Conservation (phyloP, 176 grass and related monocot genomes). For the Areca catechu region DNA sequence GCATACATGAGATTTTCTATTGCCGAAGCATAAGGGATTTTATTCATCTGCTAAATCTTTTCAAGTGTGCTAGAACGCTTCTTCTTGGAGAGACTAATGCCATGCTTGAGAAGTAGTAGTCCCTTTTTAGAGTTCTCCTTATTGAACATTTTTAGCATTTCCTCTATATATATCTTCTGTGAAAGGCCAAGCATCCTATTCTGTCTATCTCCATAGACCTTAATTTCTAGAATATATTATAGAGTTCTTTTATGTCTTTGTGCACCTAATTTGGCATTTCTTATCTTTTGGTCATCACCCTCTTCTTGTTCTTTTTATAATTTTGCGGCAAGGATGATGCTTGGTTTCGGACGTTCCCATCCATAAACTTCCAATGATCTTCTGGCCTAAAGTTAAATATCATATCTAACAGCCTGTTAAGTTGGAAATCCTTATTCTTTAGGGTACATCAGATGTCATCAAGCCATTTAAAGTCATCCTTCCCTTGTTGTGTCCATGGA, state of each 20-base stretch:
- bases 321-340: neutral
- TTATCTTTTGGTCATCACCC: neutral
- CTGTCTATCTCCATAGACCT: too few species aligned
- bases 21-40: too few species aligned
- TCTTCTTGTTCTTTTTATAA: neutral
- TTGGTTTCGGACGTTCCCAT: slow-evolving; percentile 13
- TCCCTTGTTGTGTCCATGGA: neutral
- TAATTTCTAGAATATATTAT: too few species aligned
- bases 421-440: neutral
- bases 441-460: slow-evolving; percentile 19
- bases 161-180: too few species aligned
- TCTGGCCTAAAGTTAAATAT: neutral
- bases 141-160: too few species aligned
- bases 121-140: too few species aligned
- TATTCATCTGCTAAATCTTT: too few species aligned
- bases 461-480: neutral
- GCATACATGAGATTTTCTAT: too few species aligned
- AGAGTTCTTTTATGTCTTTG: neutral
- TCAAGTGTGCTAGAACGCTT: too few species aligned
- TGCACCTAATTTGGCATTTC: neutral
- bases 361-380: neutral
- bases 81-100: too few species aligned
- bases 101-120: too few species aligned
- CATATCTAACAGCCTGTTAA: neutral
- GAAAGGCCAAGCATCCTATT: too few species aligned